Evolutionary conservation across 2,329 filamentous ascomycete genomes (phyloP).

Genomic region (Ophiocordyceps australis): DNA sequence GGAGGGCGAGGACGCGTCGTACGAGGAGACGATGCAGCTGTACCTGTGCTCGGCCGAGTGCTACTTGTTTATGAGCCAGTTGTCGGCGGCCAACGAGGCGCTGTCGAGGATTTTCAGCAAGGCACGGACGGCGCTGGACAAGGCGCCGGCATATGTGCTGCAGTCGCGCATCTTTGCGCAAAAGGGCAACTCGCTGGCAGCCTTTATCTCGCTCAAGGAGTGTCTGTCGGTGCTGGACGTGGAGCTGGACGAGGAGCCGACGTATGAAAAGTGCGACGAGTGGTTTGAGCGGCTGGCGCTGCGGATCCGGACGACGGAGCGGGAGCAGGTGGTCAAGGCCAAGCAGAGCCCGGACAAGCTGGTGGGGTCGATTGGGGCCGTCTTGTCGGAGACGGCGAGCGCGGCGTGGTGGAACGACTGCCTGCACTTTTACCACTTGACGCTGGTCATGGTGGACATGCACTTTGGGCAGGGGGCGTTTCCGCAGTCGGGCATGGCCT

Average conservation of each 20-base stretch:
- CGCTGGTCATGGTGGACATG: constrained; percentile 46
- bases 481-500: constrained; percentile 50
- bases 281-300: constrained; percentile 49
- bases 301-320: constrained; percentile 39
- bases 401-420: constrained; percentile 59
- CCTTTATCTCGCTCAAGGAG: constrained; percentile 51
- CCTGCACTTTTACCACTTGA: constrained; percentile 54
- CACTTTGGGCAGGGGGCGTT: constrained; percentile 47
- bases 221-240: constrained; percentile 56
- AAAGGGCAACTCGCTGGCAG: constrained; percentile 49
- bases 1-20: constrained; percentile 51
- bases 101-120: constrained; percentile 52
- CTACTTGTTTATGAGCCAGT: constrained; percentile 60
- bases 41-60: constrained; percentile 69
- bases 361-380: constrained; percentile 46
- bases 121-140: constrained; percentile 57
- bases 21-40: constrained; percentile 70
- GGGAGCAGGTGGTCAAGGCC: constrained; percentile 23
- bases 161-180: constrained; percentile 65
- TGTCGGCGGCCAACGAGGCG: constrained; percentile 47
- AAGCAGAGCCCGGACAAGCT: constrained; percentile 27
- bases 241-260: constrained; percentile 43
- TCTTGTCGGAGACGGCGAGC: constrained; percentile 51
- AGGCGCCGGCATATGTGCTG: constrained; percentile 68
- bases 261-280: constrained; percentile 59